phyloP scores from a whole-genome alignment of 1,284 basidiomycete species.

The Rhodotorula sp. region DNA sequence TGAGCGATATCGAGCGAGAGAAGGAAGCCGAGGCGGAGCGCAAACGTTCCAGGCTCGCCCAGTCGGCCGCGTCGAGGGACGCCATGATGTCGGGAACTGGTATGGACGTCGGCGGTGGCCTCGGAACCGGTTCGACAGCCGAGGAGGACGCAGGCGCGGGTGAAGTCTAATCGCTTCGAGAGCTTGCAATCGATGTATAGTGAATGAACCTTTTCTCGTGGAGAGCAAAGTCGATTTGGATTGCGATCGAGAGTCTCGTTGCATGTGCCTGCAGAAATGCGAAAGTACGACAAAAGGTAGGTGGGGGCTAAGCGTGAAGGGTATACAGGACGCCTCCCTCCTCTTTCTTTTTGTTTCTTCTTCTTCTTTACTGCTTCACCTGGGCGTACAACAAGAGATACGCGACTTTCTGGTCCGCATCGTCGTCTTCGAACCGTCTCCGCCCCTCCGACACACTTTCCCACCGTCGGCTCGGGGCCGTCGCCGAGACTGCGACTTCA shows the following conservation, averaged over 20 bases:
- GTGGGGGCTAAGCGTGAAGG: not conserved
- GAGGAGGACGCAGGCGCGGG: conserved; percentile 32
- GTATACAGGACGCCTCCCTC: not conserved
- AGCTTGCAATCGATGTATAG: not conserved
- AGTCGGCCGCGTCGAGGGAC: conserved; percentile 77
- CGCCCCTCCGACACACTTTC: conserved; percentile 59
- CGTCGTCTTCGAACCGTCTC: conserved; percentile 63
- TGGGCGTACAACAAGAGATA: conserved; percentile 82
- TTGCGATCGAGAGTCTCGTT: too few relatives aligned
- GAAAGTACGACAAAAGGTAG: too few relatives aligned
- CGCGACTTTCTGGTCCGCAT: conserved; percentile 58
- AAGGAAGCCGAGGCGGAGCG: conserved; percentile 94
- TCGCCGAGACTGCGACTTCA: conserved; percentile 25
- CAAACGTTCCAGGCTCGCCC: conserved; percentile 72
- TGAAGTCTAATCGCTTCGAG: conserved; percentile 2
- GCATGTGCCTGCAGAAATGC: too few relatives aligned
- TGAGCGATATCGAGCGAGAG: conserved; percentile 86
- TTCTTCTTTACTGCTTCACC: conserved; percentile 35
- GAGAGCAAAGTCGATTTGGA: too few relatives aligned
- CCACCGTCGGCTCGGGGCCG: not conserved
- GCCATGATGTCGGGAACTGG: conserved; percentile 57
- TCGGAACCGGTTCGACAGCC: conserved; percentile 9
- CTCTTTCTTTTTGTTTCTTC: not conserved
- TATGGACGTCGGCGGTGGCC: not conserved
- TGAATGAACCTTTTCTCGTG: too few relatives aligned